Conservation (phyloP, 495 filamentous ascomycete genomes). For the Pyrenula aspistea region DNA sequence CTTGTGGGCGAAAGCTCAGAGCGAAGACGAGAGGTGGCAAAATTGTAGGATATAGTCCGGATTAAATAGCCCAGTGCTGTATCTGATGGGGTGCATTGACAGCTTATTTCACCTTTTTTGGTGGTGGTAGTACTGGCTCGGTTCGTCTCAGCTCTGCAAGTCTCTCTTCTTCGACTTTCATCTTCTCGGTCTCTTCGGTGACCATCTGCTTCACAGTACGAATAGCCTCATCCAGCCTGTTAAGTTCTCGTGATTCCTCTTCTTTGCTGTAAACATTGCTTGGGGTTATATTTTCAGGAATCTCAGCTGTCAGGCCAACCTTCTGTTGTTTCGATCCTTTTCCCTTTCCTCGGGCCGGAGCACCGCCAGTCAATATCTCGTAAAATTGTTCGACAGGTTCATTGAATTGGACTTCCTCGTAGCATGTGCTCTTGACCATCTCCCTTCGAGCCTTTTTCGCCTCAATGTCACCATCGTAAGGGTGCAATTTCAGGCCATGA, state of each 20-base stretch:
- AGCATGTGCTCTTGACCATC: constrained; percentile 59
- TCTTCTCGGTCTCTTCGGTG: constrained; percentile 53
- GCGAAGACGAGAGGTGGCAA: not conserved
- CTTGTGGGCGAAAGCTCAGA: not conserved
- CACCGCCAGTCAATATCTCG: constrained; percentile 57
- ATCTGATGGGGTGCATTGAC: too few species aligned
- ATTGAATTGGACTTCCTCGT: constrained; percentile 92
- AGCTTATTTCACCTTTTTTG: constrained; percentile 28
- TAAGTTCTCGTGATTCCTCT: constrained; percentile 59
- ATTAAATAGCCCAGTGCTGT: too few species aligned
- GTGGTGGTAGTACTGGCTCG: constrained; percentile 27
- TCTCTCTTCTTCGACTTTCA: constrained; percentile 48
- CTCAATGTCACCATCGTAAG: constrained; percentile 72
- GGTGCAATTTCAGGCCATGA: constrained; percentile 83
- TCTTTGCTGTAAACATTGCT: constrained; percentile 63
- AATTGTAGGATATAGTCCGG: not conserved
- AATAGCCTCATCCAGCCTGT: constrained; percentile 41
- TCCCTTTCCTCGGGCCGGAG: constrained; percentile 24
- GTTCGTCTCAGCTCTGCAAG: constrained; percentile 50
- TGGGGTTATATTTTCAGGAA: constrained; percentile 49
- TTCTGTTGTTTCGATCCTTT: constrained; percentile 34
- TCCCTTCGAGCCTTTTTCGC: constrained; percentile 53
- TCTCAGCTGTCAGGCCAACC: constrained; percentile 54
- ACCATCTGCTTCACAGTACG: constrained; percentile 61
- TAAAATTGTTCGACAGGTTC: constrained; percentile 88